A percentile compares a stretch with the other conserved stretches of the same genome.
phyloP scores from a whole-genome alignment of 1,139 yeast genomes.

The Eremothecium gossypii region DNA sequence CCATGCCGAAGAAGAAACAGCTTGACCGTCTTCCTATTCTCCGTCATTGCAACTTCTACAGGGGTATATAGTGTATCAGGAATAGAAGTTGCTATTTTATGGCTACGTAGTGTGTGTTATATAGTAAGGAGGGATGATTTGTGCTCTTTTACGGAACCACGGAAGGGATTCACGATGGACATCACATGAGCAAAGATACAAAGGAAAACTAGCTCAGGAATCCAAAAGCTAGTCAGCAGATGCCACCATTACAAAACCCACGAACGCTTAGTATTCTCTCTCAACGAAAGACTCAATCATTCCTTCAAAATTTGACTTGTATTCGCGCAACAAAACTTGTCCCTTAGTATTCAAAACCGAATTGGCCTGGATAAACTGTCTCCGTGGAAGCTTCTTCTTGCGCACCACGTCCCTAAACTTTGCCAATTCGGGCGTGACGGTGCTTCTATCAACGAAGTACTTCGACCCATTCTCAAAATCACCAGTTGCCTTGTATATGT shows the following conservation, averaged over 20 bases:
- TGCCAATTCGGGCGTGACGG: conserved; percentile 55
- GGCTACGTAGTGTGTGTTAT: too few relatives aligned
- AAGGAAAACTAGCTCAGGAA: neutral
- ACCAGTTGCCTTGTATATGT: conserved; percentile 69
- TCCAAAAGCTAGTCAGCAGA: neutral
- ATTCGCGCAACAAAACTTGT: conserved; percentile 53
- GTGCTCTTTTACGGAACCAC: too few relatives aligned
- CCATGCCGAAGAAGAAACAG: conserved; percentile 48
- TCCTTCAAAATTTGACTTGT: conserved; percentile 65
- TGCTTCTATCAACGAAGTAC: conserved; percentile 57
- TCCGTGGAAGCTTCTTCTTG: conserved; percentile 68
- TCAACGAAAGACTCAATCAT: conserved; percentile 71
- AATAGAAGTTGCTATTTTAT: too few relatives aligned
- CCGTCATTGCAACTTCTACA: conserved; percentile 7
- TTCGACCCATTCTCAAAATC: conserved; percentile 55
- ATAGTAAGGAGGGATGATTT: too few relatives aligned
- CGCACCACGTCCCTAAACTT: conserved; percentile 60
- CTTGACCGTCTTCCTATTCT: conserved; percentile 17
- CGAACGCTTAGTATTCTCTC: conserved; percentile 33
- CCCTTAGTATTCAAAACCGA: conserved; percentile 35
- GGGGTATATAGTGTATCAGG: neutral
- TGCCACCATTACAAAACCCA: too few relatives aligned
- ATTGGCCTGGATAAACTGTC: conserved; percentile 77
- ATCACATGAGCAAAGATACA: too few relatives aligned
- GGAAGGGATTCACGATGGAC: too few relatives aligned